Evolutionary conservation across 768 basidiomycete species (phyloP).

Genomic region (Nevesoporus exiguus): DNA sequence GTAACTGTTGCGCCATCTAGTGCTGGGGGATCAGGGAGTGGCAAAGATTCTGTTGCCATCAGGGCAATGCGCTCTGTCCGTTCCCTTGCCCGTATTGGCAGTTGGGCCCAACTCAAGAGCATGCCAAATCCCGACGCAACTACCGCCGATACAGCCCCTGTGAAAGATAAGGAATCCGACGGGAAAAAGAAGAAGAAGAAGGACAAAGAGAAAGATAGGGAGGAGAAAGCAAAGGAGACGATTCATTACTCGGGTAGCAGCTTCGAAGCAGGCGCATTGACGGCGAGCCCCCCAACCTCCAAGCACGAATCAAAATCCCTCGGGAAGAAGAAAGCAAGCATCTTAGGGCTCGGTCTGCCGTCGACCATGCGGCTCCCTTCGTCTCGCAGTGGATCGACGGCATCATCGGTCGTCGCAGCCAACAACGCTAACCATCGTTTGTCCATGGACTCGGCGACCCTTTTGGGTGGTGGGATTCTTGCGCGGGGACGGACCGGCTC

Average conservation of each 20-base stretch:
- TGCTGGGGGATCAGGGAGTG: constrained; percentile 18
- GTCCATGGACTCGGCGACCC: constrained; percentile 32
- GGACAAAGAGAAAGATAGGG: constrained; percentile 37
- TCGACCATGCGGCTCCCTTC: constrained; percentile 48
- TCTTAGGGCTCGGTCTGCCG: constrained; percentile 60
- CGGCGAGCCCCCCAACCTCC: constrained; percentile 32
- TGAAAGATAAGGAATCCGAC: constrained; percentile 29
- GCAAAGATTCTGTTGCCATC: constrained; percentile 65
- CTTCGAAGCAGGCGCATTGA: constrained; percentile 64
- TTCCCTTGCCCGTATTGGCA: constrained; percentile 66
- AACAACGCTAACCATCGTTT: constrained; percentile 15
- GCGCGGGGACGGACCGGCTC: constrained; percentile 37
- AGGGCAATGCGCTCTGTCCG: constrained; percentile 77
- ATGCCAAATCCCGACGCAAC: constrained; percentile 31
- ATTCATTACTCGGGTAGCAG: constrained; percentile 54
- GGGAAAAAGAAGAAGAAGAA: constrained; percentile 38
- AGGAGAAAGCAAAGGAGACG: constrained; percentile 33
- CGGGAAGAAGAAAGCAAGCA: constrained; percentile 57
- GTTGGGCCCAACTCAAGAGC: constrained; percentile 61
- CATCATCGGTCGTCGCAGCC: constrained; percentile 31
- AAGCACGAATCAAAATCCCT: constrained; percentile 32
- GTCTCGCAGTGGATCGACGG: constrained; percentile 33
- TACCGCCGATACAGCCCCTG: constrained; percentile 24
- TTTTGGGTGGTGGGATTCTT: constrained; percentile 31
- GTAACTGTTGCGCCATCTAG: constrained; percentile 38